A percentile compares a stretch with the other conserved stretches of the same genome.
These are phyloP conservation scores for Desmodesmus armatus DNA, from an alignment of 139 green algal genomes.

Conservation along the genomic window DNA sequence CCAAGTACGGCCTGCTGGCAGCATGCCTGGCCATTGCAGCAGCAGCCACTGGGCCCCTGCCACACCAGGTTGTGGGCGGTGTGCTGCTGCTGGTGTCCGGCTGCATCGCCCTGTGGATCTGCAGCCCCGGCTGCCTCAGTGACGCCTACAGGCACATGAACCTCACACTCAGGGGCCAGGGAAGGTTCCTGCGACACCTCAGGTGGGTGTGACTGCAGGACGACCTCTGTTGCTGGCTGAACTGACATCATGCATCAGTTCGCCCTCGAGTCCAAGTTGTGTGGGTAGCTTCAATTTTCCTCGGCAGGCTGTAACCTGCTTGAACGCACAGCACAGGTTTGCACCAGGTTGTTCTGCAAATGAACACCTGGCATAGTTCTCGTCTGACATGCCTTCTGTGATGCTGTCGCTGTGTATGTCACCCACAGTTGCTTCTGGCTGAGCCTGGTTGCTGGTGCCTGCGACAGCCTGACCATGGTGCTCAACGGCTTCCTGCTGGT, in stretches of 20 bases:
- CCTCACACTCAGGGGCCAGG: neutral
- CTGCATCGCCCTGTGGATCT: neutral
- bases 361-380: too few species aligned
- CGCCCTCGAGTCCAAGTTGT: too few species aligned
- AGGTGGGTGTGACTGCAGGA: too few species aligned
- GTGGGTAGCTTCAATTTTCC: neutral
- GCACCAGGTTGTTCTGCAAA: neutral
- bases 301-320: neutral
- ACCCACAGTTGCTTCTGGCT: slow-evolving; percentile 20
- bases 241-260: too few species aligned
- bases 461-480: neutral
- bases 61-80: neutral
- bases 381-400: neutral
- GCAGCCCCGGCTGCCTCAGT: neutral
- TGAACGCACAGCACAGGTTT: neutral
- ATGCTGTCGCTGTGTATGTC: neutral
- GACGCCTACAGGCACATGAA: neutral
- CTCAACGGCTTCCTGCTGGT: slow-evolving; percentile 14
- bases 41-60: neutral
- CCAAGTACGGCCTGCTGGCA: neutral
- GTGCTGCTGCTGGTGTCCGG: neutral
- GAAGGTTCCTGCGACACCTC: slow-evolving; percentile 2
- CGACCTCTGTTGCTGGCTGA: too few species aligned
- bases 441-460: neutral
- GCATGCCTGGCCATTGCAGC: neutral